A percentile compares a stretch with the other conserved stretches of the same genome.
Conservation (phyloP, 371 early-diverging fungal species). For the Mortierella sp. region DNA sequence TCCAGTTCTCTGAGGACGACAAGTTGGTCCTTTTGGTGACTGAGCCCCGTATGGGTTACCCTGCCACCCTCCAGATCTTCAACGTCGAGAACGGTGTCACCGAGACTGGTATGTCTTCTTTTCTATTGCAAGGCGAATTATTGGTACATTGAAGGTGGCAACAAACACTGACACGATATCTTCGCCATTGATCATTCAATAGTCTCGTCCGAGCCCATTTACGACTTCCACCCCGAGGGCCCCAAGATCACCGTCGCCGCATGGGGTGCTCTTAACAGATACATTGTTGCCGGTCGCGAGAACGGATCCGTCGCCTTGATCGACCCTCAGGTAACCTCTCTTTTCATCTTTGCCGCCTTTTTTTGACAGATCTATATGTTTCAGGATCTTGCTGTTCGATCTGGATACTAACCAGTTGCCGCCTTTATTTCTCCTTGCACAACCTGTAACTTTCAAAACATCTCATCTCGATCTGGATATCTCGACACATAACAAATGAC, state of each 20-base stretch:
- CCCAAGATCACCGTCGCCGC: slow-evolving; percentile 93
- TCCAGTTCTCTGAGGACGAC: slow-evolving; percentile 93
- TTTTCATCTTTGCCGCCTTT: background rate
- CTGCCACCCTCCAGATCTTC: slow-evolving; percentile 87
- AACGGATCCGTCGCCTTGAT: slow-evolving; percentile 92
- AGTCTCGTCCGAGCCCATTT: slow-evolving; percentile 85
- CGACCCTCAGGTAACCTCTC: slow-evolving; percentile 77
- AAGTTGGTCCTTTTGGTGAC: slow-evolving; percentile 91
- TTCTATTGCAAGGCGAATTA: slow-evolving; percentile 1
- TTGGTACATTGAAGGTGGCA: background rate
- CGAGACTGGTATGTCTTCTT: slow-evolving; percentile 42
- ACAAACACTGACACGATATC: too few species aligned
- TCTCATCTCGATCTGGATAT: background rate
- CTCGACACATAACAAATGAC: background rate
- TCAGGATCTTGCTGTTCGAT: background rate
- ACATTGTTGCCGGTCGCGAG: slow-evolving; percentile 93
- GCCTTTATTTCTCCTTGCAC: background rate
- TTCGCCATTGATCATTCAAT: background rate
- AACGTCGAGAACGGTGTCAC: slow-evolving; percentile 71
- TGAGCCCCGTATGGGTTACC: slow-evolving; percentile 96
- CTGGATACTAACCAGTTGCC: background rate
- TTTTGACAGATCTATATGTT: background rate
- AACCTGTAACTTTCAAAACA: background rate
- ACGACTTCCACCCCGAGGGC: slow-evolving; percentile 74
- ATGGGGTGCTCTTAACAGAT: slow-evolving; percentile 94